Evolutionary conservation across 495 filamentous ascomycete species (phyloP).

Genomic region (Clavariopsis aquatica): DNA sequence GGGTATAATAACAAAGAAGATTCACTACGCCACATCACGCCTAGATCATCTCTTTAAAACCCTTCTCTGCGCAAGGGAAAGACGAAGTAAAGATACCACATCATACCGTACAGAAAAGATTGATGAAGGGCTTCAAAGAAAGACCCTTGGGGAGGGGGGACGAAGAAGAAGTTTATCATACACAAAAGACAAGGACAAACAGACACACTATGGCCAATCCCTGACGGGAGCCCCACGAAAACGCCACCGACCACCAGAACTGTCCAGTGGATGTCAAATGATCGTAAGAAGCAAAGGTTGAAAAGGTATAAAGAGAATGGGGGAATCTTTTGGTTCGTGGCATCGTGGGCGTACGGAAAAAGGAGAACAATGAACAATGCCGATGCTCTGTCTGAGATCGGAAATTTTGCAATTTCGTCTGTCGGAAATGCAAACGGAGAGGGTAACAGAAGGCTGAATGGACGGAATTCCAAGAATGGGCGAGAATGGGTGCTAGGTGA

Average conservation of each 20-base stretch:
- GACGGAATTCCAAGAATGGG: not conserved
- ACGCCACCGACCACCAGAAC: not conserved
- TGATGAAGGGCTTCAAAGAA: not conserved
- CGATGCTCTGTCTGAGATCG: not conserved
- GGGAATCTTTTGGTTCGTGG: not conserved
- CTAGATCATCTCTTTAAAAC: not conserved
- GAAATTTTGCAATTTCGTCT: not conserved
- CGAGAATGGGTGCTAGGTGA: not conserved
- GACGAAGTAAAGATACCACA: too few relatives aligned
- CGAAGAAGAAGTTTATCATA: slow-evolving; percentile 1
- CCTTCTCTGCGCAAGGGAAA: not conserved
- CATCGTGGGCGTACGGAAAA: not conserved
- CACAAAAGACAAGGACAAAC: not conserved
- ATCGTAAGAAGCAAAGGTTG: not conserved
- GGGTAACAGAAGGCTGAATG: not conserved
- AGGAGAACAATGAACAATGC: not conserved
- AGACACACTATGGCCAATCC: not conserved
- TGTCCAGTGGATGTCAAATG: not conserved
- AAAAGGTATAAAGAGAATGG: not conserved
- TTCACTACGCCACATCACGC: not conserved
- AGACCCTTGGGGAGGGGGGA: not conserved
- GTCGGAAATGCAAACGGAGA: not conserved
- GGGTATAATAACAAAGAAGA: not conserved
- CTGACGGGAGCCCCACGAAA: not conserved
- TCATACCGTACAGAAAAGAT: too few relatives aligned